Conservation (phyloP, 768 basidiomycete genomes). For the Butyriboletus loyo region DNA sequence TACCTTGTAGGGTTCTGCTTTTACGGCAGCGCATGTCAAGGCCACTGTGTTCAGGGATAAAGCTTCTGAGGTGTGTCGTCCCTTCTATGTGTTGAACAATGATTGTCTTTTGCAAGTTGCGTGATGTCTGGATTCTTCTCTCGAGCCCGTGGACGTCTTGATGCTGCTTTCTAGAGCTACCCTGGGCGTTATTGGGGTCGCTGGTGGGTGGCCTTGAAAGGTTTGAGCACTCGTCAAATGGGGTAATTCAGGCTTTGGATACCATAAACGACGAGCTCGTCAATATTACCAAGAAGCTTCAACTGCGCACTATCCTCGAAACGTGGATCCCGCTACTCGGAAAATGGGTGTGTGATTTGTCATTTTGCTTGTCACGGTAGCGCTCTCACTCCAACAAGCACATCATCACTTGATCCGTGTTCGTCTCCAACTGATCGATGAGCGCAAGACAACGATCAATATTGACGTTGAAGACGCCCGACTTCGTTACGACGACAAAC, state of each 20-base stretch:
- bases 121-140: constrained; percentile 40
- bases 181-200: constrained; percentile 74
- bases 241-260: constrained; percentile 47
- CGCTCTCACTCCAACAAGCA: constrained; percentile 44
- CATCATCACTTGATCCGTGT: constrained; percentile 50
- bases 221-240: background rate
- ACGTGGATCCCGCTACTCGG: constrained; percentile 57
- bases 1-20: constrained; percentile 44
- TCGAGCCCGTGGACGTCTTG: constrained; percentile 50
- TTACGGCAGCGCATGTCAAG: constrained; percentile 47
- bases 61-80: constrained; percentile 44
- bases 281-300: constrained; percentile 50
- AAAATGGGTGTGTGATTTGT: constrained; percentile 38
- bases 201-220: constrained; percentile 38
- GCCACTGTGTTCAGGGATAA: constrained; percentile 60
- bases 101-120: constrained; percentile 47
- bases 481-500: constrained; percentile 14
- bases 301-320: constrained; percentile 50
- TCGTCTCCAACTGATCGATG: constrained; percentile 49
- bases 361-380: constrained; percentile 29
- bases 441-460: constrained; percentile 43
- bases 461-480: constrained; percentile 31
- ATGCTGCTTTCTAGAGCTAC: constrained; percentile 66
- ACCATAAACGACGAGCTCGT: constrained; percentile 50
- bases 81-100: background rate